Percentiles rank a stretch among this genome's conserved stretches.
phyloP scores from a whole-genome alignment of 139 green algal genomes.

The Deuterostichococcus epilithicus region DNA sequence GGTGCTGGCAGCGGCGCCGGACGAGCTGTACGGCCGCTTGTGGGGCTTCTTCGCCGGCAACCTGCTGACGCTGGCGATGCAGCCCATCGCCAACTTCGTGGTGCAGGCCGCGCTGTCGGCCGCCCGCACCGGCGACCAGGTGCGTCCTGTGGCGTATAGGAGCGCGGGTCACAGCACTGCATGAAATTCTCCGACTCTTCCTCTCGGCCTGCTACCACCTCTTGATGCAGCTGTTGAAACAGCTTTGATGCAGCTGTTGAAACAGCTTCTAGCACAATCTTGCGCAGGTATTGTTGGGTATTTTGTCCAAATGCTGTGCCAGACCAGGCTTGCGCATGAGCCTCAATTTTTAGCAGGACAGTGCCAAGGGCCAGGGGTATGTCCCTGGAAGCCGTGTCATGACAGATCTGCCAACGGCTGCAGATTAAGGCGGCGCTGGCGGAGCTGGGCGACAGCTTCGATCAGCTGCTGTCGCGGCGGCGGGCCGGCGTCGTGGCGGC shows the following conservation, averaged over 20 bases:
- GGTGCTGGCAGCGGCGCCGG: constrained; percentile 26
- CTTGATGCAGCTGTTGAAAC: too few relatives aligned
- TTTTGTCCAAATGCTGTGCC: too few relatives aligned
- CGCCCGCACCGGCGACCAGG: constrained; percentile 14
- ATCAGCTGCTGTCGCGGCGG: constrained; percentile 51
- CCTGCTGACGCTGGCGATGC: constrained; percentile 37
- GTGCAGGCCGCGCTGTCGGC: constrained; percentile 59
- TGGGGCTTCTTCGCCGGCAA: constrained; percentile 36
- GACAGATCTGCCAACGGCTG: neutral
- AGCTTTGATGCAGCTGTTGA: too few relatives aligned
- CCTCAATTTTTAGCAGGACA: too few relatives aligned
- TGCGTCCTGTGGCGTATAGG: too few relatives aligned
- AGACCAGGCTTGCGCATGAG: too few relatives aligned
- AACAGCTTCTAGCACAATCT: too few relatives aligned
- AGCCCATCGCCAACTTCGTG: constrained; percentile 72
- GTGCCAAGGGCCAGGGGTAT: neutral
- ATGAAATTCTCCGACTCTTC: too few relatives aligned
- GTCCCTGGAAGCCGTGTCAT: neutral
- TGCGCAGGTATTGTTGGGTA: too few relatives aligned
- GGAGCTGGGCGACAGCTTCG: constrained; percentile 40
- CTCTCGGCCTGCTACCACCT: too few relatives aligned
- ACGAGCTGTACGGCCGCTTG: constrained; percentile 36
- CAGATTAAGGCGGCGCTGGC: constrained; percentile 52
- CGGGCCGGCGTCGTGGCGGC: constrained; percentile 66
- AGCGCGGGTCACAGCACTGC: too few relatives aligned